A percentile compares a stretch with the other conserved stretches of the same genome.
phyloP scores from a whole-genome alignment of 202 grass and related monocot genomes.

The Carex sylvatica region DNA sequence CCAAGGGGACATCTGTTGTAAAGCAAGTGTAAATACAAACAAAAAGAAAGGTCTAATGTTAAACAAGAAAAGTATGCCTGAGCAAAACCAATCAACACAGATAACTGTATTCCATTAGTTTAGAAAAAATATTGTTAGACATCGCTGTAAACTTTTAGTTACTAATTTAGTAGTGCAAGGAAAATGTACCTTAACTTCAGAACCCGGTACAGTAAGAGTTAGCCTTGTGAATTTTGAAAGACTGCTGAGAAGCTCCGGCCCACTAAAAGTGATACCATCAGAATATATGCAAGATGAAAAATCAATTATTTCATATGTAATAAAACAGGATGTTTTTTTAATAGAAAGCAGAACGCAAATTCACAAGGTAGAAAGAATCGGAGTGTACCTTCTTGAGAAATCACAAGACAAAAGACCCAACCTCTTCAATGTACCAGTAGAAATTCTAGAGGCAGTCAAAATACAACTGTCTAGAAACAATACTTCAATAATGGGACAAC shows the following conservation, averaged over 20 bases:
- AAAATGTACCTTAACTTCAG: not conserved
- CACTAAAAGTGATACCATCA: no score
- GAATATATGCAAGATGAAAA: no score
- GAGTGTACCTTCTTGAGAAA: no score
- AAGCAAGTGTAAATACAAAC: not conserved
- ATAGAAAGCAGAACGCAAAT: no score
- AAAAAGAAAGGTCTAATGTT: not conserved
- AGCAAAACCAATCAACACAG: not conserved
- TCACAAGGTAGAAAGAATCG: no score
- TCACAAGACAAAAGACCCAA: not conserved
- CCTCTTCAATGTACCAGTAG: not conserved
- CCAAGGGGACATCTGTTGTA: not conserved
- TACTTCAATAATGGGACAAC: conserved; percentile 17
- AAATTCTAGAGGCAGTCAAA: not conserved
- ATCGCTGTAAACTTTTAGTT: not conserved
- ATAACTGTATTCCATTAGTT: not conserved
- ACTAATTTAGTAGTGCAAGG: not conserved
- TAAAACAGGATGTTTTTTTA: no score
- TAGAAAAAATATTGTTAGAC: not conserved
- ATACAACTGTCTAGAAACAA: not conserved
- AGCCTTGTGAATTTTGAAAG: not conserved
- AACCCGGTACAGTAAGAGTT: not conserved
- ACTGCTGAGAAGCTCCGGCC: no score
- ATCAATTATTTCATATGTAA: no score
- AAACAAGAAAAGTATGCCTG: not conserved